Evolutionary conservation across 2,329 filamentous ascomycete genomes (phyloP), one percentile per base, ranked within the genome.

Genomic region (Apiospora koreana): DNA sequence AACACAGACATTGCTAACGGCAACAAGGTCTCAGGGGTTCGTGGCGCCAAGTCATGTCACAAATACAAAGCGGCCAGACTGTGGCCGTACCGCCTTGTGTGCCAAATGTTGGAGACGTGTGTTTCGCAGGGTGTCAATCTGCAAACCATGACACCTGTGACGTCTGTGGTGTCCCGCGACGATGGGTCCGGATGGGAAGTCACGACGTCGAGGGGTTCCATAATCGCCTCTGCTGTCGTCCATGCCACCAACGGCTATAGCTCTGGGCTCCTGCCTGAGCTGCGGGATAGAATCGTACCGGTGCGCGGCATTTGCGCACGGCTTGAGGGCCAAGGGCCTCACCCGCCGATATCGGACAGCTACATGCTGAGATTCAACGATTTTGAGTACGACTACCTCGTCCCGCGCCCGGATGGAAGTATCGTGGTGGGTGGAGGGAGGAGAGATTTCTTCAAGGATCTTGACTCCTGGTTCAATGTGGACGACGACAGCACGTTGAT

Each of bases 351-450:
- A 1, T 70, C 73, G 1, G 75, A 74, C 64, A 73, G 72, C 50
- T 76, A 76, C 58, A 72, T 73, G 64, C 64, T 77, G 25, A 72
- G 73, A 2, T 76, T 70, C 66, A 72, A 70, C 5, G 68, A 71
- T 0, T 70, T 65, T 1, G 73, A 75, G 38, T 76, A 74, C 66
- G 76, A 79, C 69, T 85, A 85, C 73, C 76, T 84, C 35, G 82
- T 82, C 45, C 81, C 82, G 4, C 76, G 80, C 64, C 74, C 76
- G 8, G 83, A 84, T 68, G 81, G 82, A 6, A 80, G 81, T 67
- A 82, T 84, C 65, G 75, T 85, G 14, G 81, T 85, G 1, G 83
- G 84, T 5, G 85, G 85, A 31, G 84, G 80, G 1, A 73, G 77
- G 28, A 74, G 75, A 43, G 74, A 70, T 1, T 86, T 79, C 73